phyloP scores from a whole-genome alignment of 768 basidiomycete genomes.

The Pleurotus cornucopiae region DNA sequence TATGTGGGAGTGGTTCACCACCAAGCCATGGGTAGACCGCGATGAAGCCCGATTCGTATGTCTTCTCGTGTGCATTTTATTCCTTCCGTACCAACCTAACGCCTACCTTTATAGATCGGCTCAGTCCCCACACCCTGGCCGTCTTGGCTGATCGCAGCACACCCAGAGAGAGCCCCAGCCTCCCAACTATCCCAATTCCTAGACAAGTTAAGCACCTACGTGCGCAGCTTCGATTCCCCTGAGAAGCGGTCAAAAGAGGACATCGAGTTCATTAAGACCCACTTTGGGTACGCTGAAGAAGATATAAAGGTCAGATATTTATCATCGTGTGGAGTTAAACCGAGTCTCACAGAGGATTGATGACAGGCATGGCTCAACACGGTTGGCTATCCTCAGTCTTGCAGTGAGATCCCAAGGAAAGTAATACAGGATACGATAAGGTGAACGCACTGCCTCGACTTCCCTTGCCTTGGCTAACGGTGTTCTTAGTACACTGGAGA shows the following conservation, averaged over 20 bases:
- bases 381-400: slow-evolving; percentile 70
- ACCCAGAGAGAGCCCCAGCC: slow-evolving; percentile 57
- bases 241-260: slow-evolving; percentile 55
- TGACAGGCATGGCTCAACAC: slow-evolving; percentile 79
- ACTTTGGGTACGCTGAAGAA: slow-evolving; percentile 77
- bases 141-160: slow-evolving; percentile 92
- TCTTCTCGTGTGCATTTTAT: slow-evolving; percentile 8
- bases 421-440: slow-evolving; percentile 68
- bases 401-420: slow-evolving; percentile 55
- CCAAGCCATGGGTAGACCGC: slow-evolving; percentile 68
- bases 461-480: background rate
- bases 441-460: slow-evolving; percentile 32
- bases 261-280: slow-evolving; percentile 70
- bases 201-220: slow-evolving; percentile 54
- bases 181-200: slow-evolving; percentile 58
- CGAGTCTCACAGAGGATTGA: background rate
- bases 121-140: slow-evolving; percentile 94
- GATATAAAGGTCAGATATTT: slow-evolving; percentile 63
- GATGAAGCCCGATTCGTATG: slow-evolving; percentile 83
- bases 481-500: slow-evolving; percentile 56
- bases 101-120: slow-evolving; percentile 51
- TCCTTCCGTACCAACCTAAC: background rate
- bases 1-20: slow-evolving; percentile 93
- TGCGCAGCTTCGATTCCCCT: slow-evolving; percentile 59
- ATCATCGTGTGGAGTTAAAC: background rate